Evolutionary conservation across 306 rosid species (phyloP), one percentile per base, ranked within the genome.

Genomic region (Inga leiocalycina): DNA sequence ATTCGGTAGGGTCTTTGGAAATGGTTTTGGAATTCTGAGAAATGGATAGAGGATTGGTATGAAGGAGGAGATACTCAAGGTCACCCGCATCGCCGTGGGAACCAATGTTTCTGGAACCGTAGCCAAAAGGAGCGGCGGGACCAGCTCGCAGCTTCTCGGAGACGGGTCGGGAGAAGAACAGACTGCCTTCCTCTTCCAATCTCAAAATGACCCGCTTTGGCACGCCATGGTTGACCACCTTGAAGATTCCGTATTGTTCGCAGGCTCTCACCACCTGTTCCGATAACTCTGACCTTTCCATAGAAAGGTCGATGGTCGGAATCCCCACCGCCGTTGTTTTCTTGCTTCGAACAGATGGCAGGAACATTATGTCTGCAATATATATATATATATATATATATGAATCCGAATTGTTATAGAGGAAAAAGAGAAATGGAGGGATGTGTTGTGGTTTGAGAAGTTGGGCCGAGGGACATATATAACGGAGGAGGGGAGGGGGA

Each of bases 1-100:
- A 96, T 77, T 83, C 84, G 16, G 54, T 48, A 74, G 99, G 92
- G 82, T 91, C 90, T 19, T 74, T 64, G 62, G 98, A 81, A 77
- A 94, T 88, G 41, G 89, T 67, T 75, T 80, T 77, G 52, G 93
- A 91, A 75, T 65, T 82, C 14, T 93, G 86, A 17, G 91, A 78
- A 32, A 91, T 59, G 71, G 87, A 86, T 61, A 76, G 71, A 74
- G 92, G 88, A 83, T 91, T 74, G 19, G 97, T 66, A 24, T 82
- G 97, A 37, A 96, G 97, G 54, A 96, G 97, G 64, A 96, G 97
- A 75, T 94, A 96, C 78, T 96, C 99, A 16, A 96, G 97, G 68
- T 96, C 90, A 54, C 99, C 99, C 80, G 52, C 84, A 80, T 96
- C 99, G 41, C 99, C 99, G 75, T 89, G 89, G 17, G 56, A 89